phyloP scores from a whole-genome alignment of 2,329 filamentous ascomycete genomes.

The Penicillium brevicompactum region DNA sequence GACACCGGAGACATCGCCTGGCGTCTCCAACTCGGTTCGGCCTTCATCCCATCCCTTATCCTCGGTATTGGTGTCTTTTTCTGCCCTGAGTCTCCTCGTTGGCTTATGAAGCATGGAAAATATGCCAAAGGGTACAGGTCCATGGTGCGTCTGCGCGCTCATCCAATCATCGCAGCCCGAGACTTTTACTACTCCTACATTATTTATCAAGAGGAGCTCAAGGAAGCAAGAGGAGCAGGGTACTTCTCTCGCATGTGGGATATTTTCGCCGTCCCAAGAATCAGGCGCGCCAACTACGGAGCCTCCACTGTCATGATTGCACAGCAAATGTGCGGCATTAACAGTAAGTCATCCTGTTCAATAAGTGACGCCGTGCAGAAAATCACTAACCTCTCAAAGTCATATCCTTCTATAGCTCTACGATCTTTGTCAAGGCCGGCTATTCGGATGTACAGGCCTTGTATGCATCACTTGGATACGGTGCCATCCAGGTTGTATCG shows the following conservation, averaged over 20 bases:
- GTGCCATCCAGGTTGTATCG: constrained; percentile 63
- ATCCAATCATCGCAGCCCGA: constrained; percentile 51
- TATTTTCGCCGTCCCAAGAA: constrained; percentile 49
- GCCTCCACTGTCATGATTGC: constrained; percentile 79
- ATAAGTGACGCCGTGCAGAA: constrained; percentile 45
- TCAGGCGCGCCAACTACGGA: constrained; percentile 67
- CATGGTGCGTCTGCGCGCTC: constrained; percentile 20
- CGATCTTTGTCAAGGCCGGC: constrained; percentile 56
- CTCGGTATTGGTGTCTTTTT: constrained; percentile 39
- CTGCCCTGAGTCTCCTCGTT: constrained; percentile 32
- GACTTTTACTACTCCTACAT: constrained; percentile 64
- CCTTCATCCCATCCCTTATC: constrained; percentile 65
- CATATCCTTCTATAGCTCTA: constrained; percentile 73
- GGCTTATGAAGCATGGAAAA: constrained; percentile 27
- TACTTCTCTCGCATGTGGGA: constrained; percentile 61
- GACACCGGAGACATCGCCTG: constrained; percentile 60
- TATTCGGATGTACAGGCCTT: constrained; percentile 58
- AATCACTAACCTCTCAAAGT: constrained; percentile 40
- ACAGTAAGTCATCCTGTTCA: constrained; percentile 19
- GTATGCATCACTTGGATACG: constrained; percentile 65
- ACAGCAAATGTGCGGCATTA: constrained; percentile 66
- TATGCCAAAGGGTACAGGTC: constrained; percentile 18
- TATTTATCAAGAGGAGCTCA: constrained; percentile 50
- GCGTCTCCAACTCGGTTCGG: constrained; percentile 65
- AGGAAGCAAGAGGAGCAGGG: constrained; percentile 49